These are phyloP conservation scores for Candida tetrigidarum DNA, from an alignment of 1,139 yeast species.

Conservation along the genomic window DNA sequence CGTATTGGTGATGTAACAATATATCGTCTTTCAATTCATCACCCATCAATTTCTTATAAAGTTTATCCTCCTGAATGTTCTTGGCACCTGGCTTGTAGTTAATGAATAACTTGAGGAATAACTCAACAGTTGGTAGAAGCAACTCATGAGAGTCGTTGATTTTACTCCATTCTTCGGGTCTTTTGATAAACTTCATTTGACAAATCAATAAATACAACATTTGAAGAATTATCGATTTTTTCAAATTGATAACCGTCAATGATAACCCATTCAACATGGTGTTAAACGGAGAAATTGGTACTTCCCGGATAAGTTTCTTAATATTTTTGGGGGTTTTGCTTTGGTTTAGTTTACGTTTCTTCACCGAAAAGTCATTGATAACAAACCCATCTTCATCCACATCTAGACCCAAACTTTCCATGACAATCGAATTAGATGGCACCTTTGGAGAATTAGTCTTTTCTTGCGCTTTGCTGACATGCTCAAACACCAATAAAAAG, in stretches of 20 bases:
- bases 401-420: constrained; percentile 37
- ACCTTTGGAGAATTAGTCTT: constrained; percentile 21
- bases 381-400: constrained; percentile 54
- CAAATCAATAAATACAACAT: constrained; percentile 50
- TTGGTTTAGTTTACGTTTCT: constrained; percentile 31
- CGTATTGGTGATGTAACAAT: constrained; percentile 34
- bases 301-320: constrained; percentile 24
- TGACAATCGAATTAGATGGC: constrained; percentile 30
- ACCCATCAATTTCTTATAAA: constrained; percentile 43
- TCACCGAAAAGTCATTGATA: constrained; percentile 50
- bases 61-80: constrained; percentile 37
- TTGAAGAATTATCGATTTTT: constrained; percentile 48
- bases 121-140: constrained; percentile 34
- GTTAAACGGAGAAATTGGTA: constrained; percentile 50
- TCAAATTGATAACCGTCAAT: constrained; percentile 49
- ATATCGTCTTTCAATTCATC: constrained; percentile 48
- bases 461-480: constrained; percentile 28
- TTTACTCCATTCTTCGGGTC: constrained; percentile 19
- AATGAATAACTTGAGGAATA: constrained; percentile 44
- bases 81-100: constrained; percentile 32
- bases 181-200: constrained; percentile 39
- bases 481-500: constrained; percentile 43
- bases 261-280: constrained; percentile 49
- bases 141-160: constrained; percentile 29
- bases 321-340: constrained; percentile 12